These are phyloP conservation scores for Mucor mucedo DNA, from an alignment of 371 early-diverging fungal genomes.

Conservation along the genomic window DNA sequence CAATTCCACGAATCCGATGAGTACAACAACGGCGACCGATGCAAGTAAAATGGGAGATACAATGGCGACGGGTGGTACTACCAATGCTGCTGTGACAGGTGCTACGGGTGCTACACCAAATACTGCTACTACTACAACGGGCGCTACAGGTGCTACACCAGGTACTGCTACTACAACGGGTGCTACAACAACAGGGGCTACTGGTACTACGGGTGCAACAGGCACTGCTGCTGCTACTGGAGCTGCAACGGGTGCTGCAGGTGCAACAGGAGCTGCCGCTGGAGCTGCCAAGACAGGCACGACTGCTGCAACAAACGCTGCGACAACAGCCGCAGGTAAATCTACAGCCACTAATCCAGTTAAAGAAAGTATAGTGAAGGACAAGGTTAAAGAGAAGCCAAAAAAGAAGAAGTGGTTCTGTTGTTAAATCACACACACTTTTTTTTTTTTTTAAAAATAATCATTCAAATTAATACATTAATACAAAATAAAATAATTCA, in stretches of 20 bases:
- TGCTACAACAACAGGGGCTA: background rate
- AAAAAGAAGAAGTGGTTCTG: constrained; percentile 26
- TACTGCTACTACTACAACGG: background rate
- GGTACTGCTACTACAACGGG: background rate
- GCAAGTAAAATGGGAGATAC: no score
- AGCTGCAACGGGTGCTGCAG: background rate
- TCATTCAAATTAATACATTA: background rate
- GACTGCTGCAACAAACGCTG: background rate
- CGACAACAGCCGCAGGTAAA: constrained; percentile 1
- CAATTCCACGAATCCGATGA: no score
- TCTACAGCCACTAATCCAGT: constrained; percentile 1
- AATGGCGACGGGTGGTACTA: no score
- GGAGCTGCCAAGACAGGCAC: background rate
- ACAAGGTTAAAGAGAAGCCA: constrained; percentile 9
- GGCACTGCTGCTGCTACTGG: background rate
- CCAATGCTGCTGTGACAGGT: no score
- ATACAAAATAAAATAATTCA: background rate
- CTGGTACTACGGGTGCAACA: background rate
- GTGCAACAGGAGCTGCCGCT: background rate
- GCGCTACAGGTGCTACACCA: background rate
- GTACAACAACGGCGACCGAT: no score
- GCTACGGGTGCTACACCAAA: no score
- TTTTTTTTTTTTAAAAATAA: constrained; percentile 3
- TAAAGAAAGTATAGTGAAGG: background rate
- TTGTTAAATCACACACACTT: constrained; percentile 4